Conservation (phyloP, 2,329 filamentous ascomycete genomes). For the Lasiodiplodia gonubiensis region DNA sequence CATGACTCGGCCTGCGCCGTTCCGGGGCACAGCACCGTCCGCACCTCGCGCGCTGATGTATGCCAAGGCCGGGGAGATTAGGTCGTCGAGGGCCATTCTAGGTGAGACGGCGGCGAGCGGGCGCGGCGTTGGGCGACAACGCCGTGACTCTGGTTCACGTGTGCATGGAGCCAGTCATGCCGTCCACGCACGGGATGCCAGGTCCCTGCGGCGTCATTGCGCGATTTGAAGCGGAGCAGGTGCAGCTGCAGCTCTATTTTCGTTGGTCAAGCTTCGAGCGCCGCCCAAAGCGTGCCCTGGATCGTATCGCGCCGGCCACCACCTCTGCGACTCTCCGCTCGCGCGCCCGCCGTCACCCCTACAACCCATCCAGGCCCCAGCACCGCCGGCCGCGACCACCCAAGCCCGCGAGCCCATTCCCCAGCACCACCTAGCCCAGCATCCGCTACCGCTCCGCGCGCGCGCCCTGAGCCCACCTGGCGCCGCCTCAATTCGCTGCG, state of each 20-base stretch:
- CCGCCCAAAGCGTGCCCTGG: conserved; percentile 22
- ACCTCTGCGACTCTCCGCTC: conserved; percentile 24
- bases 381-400: background rate
- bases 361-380: conserved; percentile 13
- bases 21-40: conserved; percentile 14
- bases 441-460: conserved; percentile 15
- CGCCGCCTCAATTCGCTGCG: conserved; percentile 20
- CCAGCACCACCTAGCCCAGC: conserved; percentile 15
- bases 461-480: conserved; percentile 6
- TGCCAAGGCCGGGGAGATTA: conserved; percentile 23
- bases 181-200: conserved; percentile 19
- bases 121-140: conserved; percentile 24
- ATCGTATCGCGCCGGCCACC: conserved; percentile 26
- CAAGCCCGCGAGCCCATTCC: background rate
- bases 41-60: conserved; percentile 2
- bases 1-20: conserved; percentile 20
- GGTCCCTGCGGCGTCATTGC: conserved; percentile 25
- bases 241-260: conserved; percentile 24
- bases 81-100: background rate
- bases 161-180: conserved; percentile 24
- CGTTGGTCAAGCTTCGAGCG: conserved; percentile 25
- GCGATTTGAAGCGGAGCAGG: conserved; percentile 26
- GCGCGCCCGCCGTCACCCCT: conserved; percentile 27
- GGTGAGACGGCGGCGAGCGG: conserved; percentile 3
- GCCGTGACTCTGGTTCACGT: conserved; percentile 23